Evolutionary conservation across 768 basidiomycete genomes (phyloP).

Genomic region (Lepiota subincarnata): DNA sequence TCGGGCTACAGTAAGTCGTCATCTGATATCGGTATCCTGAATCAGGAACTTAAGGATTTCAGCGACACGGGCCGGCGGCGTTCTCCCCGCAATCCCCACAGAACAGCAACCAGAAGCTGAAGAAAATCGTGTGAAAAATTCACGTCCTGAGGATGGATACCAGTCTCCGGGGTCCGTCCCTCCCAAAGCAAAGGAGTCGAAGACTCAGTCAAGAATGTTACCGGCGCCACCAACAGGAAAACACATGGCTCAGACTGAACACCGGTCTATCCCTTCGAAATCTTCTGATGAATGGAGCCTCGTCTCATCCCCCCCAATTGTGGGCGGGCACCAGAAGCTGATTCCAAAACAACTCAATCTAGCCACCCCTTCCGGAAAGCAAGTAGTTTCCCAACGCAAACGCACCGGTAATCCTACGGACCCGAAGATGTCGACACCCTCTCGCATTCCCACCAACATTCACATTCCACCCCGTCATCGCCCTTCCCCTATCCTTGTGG

Average conservation of each 20-base stretch:
- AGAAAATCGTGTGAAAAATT: constrained; percentile 1
- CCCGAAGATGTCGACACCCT: background rate
- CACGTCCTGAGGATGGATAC: background rate
- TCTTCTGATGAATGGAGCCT: constrained; percentile 6
- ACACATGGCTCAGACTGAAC: background rate
- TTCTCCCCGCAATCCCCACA: background rate
- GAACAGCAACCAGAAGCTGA: background rate
- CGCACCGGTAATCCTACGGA: background rate
- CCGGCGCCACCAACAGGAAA: background rate
- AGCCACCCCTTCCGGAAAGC: constrained; percentile 1
- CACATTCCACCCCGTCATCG: background rate
- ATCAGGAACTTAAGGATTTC: background rate
- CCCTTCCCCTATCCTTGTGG: constrained; percentile 4
- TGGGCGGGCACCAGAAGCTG: background rate
- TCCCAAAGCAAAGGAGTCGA: background rate
- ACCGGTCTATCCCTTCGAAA: background rate
- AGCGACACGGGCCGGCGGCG: background rate
- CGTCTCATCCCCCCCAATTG: background rate
- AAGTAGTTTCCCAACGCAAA: background rate
- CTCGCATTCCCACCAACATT: background rate
- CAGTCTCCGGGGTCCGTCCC: constrained; percentile 2
- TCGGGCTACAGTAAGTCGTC: constrained; percentile 11
- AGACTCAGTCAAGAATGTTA: background rate
- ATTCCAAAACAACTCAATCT: background rate
- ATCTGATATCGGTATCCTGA: background rate